These are phyloP conservation scores for Suillus discolor DNA, from an alignment of 768 basidiomycete species.

Conservation along the genomic window DNA sequence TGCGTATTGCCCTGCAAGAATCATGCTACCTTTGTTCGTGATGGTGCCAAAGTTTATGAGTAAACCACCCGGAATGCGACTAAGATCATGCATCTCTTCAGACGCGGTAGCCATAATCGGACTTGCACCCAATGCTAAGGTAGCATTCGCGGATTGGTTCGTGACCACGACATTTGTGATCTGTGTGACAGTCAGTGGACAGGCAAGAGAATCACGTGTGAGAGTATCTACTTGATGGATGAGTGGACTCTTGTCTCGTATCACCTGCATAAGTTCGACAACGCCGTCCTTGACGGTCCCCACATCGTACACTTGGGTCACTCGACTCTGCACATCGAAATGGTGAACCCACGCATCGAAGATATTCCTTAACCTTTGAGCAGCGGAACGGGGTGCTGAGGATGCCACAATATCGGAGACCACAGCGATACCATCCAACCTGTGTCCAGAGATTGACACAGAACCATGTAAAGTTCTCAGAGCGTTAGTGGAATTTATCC, in stretches of 20 bases:
- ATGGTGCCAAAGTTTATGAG: conserved; percentile 90
- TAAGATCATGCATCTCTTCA: conserved; percentile 81
- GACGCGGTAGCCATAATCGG: conserved; percentile 93
- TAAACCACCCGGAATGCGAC: conserved; percentile 63
- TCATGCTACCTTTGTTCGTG: conserved; percentile 70
- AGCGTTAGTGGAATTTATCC: conserved; percentile 80
- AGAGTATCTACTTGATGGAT: conserved; percentile 68
- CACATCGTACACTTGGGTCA: conserved; percentile 23
- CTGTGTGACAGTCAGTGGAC: conserved; percentile 38
- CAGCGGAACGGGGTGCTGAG: conserved; percentile 50
- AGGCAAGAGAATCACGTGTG: too few relatives aligned
- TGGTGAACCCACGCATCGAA: conserved; percentile 33
- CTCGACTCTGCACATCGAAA: background rate
- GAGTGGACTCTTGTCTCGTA: conserved; percentile 62
- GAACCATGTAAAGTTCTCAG: conserved; percentile 75
- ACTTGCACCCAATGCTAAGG: conserved; percentile 83
- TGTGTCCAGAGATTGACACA: conserved; percentile 55
- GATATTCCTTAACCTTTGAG: conserved; percentile 46
- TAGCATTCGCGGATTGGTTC: conserved; percentile 89
- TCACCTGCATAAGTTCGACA: conserved; percentile 48
- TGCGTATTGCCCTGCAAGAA: conserved; percentile 68
- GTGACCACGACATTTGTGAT: conserved; percentile 90
- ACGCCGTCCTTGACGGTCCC: conserved; percentile 47
- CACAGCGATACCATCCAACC: conserved; percentile 83
- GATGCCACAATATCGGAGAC: conserved; percentile 86